Evolutionary conservation across 805 yeast species (phyloP).

Genomic region (Ascoidea asiatica): DNA sequence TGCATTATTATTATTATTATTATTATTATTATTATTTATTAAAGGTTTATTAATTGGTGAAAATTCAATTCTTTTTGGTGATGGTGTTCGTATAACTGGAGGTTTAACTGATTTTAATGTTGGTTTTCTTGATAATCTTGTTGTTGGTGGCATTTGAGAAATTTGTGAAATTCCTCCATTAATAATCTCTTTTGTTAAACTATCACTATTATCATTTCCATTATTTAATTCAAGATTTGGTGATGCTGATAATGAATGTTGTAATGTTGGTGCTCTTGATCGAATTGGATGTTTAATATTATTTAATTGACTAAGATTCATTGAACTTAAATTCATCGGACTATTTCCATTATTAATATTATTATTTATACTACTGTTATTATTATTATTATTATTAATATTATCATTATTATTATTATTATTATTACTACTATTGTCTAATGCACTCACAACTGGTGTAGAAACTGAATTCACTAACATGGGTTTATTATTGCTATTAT

Average conservation of each 20-base stretch:
- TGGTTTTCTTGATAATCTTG: neutral
- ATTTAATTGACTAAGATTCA: no score
- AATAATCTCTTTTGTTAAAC: no score
- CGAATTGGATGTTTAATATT: no score
- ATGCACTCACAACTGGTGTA: conserved; percentile 2
- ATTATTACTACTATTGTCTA: neutral
- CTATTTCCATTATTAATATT: neutral
- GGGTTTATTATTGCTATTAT: neutral
- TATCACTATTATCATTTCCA: neutral
- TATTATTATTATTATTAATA: conserved; percentile 1
- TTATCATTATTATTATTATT: neutral
- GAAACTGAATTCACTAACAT: neutral
- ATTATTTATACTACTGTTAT: neutral
- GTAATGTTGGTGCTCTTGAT: no score
- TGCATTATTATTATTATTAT: neutral
- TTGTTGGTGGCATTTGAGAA: neutral
- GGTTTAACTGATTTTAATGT: neutral
- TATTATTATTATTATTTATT: neutral
- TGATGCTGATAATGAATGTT: no score
- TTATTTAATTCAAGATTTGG: neutral
- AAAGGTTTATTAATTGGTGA: neutral
- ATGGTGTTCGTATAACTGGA: neutral
- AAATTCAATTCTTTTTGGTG: neutral
- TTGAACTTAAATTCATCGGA: neutral
- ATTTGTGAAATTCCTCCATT: no score